phyloP scores from a whole-genome alignment of 2,329 filamentous ascomycete species.

The Neofusicoccum umdonicola region DNA sequence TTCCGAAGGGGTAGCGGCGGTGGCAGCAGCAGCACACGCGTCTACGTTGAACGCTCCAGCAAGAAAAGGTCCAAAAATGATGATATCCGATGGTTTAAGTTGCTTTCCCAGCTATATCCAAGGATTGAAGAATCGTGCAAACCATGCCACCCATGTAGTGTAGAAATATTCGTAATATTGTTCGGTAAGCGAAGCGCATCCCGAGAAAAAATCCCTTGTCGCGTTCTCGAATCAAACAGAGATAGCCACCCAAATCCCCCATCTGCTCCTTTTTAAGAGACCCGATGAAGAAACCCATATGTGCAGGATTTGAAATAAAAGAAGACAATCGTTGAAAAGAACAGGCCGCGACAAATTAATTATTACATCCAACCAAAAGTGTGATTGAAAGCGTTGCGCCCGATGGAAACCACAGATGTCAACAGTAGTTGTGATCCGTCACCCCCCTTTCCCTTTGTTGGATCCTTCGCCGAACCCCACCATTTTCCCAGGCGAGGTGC shows the following conservation, averaged over 20 bases:
- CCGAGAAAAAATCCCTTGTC: neutral
- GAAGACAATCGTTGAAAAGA: neutral
- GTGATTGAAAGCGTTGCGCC: neutral
- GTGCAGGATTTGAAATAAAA: neutral
- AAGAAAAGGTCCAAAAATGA: neutral
- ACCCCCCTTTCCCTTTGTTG: neutral
- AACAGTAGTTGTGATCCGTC: neutral
- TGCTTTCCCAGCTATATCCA: slow-evolving; percentile 2
- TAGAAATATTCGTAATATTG: slow-evolving; percentile 7
- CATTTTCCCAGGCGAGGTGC: neutral
- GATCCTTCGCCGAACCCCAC: neutral
- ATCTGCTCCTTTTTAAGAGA: neutral
- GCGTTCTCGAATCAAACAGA: neutral
- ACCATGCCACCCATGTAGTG: neutral
- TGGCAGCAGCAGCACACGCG: neutral
- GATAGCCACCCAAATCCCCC: neutral
- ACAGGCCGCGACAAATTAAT: slow-evolving; percentile 2
- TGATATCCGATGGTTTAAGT: neutral
- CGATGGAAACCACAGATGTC: neutral
- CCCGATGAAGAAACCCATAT: neutral
- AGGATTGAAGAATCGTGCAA: neutral
- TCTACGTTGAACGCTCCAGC: neutral
- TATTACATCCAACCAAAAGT: neutral
- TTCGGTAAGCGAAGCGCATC: neutral
- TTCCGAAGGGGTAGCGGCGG: neutral